Conservation (phyloP, 768 basidiomycete species). For the Boletus sp. region DNA sequence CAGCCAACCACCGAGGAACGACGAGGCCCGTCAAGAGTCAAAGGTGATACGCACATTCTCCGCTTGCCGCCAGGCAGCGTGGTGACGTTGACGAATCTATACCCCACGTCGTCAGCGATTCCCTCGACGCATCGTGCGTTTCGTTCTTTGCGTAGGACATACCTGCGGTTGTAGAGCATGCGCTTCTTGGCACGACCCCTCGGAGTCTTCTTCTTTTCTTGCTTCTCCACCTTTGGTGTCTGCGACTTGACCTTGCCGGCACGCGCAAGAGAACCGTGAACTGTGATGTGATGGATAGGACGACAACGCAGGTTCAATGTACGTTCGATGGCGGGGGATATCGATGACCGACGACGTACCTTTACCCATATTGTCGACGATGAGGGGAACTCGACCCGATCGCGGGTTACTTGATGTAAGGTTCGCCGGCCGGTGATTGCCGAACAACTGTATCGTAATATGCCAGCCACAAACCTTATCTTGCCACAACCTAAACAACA, state of each 20-base stretch:
- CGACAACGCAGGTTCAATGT: not conserved
- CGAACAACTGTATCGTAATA: not conserved
- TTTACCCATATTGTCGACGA: constrained; percentile 73
- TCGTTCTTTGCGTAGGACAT: constrained; percentile 29
- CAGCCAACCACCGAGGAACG: constrained; percentile 51
- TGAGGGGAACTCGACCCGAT: not conserved
- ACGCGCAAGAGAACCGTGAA: constrained; percentile 99
- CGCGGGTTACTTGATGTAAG: not conserved
- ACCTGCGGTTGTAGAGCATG: constrained; percentile 91
- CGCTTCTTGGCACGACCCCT: constrained; percentile 99
- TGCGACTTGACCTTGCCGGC: constrained; percentile 90
- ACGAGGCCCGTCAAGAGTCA: constrained; percentile 43
- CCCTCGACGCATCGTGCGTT: not conserved
- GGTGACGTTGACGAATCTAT: constrained; percentile 91
- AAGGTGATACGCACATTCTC: constrained; percentile 75
- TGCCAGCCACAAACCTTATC: not conserved
- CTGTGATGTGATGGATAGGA: constrained; percentile 36
- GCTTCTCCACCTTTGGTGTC: constrained; percentile 89
- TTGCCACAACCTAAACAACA: not conserved
- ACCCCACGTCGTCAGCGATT: constrained; percentile 3
- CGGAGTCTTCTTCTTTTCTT: constrained; percentile 98
- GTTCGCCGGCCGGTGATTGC: not conserved
- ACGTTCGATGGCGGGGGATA: not conserved
- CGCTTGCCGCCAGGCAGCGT: constrained; percentile 89
- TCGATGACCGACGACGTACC: constrained; percentile 37